phyloP scores from a whole-genome alignment of 164 flowering plant species.

The Vitis rotundifolia region DNA sequence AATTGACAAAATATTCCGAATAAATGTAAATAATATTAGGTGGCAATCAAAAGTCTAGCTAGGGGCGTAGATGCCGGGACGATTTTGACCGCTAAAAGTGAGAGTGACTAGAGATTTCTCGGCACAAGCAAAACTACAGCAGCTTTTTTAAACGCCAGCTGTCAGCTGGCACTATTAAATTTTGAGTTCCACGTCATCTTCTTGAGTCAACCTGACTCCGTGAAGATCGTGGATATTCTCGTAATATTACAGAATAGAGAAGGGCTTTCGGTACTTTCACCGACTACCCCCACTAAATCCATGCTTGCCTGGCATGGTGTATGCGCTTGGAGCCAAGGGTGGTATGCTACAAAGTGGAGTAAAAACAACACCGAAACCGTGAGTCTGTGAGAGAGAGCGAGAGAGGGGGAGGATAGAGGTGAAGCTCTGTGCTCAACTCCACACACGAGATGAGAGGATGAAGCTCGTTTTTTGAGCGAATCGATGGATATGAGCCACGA shows the following conservation, averaged over 20 bases:
- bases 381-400: constrained; percentile 13
- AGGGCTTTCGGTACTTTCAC: neutral
- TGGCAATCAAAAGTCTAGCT: too few relatives aligned
- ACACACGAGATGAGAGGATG: constrained; percentile 9
- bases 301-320: constrained; percentile 5
- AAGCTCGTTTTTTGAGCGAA: constrained; percentile 20
- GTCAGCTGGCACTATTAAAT: too few relatives aligned
- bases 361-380: constrained; percentile 20
- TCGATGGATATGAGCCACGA: constrained; percentile 21
- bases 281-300: neutral
- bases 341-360: neutral
- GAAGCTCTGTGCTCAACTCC: neutral
- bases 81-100: too few relatives aligned
- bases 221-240: neutral
- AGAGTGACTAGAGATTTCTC: too few relatives aligned
- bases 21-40: too few relatives aligned
- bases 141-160: too few relatives aligned
- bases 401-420: neutral
- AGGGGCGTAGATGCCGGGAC: too few relatives aligned
- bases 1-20: too few relatives aligned
- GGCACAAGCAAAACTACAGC: too few relatives aligned
- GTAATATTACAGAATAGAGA: neutral
- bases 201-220: neutral
- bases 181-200: too few relatives aligned
- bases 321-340: neutral